Percentiles rank a stretch among this genome's conserved stretches.
These are phyloP conservation scores for Sugiyamaella qingdaonensis DNA, from an alignment of 805 yeast genomes.

Conservation along the genomic window DNA sequence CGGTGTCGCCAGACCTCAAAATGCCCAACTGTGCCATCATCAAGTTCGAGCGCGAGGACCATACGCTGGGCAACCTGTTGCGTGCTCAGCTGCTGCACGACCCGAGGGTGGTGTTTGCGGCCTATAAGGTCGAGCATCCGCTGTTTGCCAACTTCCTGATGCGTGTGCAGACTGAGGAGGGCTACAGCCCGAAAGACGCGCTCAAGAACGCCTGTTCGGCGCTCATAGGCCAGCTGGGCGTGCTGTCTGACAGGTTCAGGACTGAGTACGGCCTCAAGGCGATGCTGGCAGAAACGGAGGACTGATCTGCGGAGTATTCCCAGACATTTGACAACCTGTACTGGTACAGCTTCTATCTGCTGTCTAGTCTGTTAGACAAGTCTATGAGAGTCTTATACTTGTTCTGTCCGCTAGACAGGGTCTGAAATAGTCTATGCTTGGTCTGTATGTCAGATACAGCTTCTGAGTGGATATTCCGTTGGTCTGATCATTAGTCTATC, in stretches of 20 bases:
- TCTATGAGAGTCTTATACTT: too few species aligned
- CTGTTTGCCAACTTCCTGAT: slow-evolving; percentile 90
- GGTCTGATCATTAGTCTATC: too few species aligned
- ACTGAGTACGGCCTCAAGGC: slow-evolving; percentile 92
- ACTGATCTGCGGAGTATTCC: too few species aligned
- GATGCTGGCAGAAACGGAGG: slow-evolving; percentile 34
- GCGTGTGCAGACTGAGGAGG: slow-evolving; percentile 95
- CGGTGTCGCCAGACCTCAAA: slow-evolving; percentile 87
- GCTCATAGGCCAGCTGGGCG: slow-evolving; percentile 72
- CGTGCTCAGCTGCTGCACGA: slow-evolving; percentile 84
- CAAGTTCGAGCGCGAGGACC: slow-evolving; percentile 95
- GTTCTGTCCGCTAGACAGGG: too few species aligned
- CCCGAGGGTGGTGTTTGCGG: slow-evolving; percentile 88
- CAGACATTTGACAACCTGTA: too few species aligned
- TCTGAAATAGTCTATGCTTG: too few species aligned
- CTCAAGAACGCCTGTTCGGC: slow-evolving; percentile 83
- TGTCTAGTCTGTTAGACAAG: too few species aligned
- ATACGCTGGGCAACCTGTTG: slow-evolving; percentile 86
- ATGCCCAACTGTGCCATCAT: slow-evolving; percentile 93
- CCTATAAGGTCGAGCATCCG: slow-evolving; percentile 97
- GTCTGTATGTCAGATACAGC: too few species aligned
- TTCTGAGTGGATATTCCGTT: too few species aligned
- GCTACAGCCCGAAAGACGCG: slow-evolving; percentile 87
- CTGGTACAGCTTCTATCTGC: too few species aligned
- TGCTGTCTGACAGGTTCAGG: slow-evolving; percentile 70